Conservation (phyloP, 2,329 filamentous ascomycete genomes). For the Xylariaceae sp. region DNA sequence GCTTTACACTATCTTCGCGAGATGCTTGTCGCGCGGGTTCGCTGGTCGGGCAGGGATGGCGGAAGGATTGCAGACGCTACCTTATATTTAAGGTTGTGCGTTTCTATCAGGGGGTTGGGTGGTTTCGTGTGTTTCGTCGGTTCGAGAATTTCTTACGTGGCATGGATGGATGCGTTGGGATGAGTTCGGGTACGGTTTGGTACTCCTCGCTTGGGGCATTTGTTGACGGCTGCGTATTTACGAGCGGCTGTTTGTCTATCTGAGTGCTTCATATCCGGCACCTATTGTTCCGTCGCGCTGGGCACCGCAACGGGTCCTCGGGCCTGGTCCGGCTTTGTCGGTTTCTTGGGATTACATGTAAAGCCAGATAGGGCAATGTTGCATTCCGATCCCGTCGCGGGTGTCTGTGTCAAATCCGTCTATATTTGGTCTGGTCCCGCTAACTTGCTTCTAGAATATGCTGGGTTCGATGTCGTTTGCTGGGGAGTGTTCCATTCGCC, state of each 20-base stretch:
- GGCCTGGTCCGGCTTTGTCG: background rate
- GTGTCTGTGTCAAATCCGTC: no score
- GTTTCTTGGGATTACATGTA: background rate
- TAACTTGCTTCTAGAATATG: no score
- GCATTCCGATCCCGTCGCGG: background rate
- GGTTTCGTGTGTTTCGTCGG: no score
- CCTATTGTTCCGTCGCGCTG: no score
- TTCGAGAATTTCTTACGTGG: no score
- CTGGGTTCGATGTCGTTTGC: no score
- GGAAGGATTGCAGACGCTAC: slow-evolving; percentile 10
- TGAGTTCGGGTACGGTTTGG: no score
- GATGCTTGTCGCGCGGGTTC: slow-evolving; percentile 13
- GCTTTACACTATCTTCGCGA: slow-evolving; percentile 1
- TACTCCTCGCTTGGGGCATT: background rate
- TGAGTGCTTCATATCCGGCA: no score
- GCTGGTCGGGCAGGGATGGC: slow-evolving; percentile 10
- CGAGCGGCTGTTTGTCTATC: background rate
- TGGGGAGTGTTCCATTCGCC: no score
- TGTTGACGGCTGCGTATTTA: no score
- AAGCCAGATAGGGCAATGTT: background rate
- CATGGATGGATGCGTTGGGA: no score
- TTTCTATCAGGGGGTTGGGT: background rate
- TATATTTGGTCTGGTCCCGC: background rate
- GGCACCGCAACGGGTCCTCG: no score
- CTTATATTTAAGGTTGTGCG: background rate